Conservation (phyloP, 83 land plant genomes). For the Thuja plicata region DNA sequence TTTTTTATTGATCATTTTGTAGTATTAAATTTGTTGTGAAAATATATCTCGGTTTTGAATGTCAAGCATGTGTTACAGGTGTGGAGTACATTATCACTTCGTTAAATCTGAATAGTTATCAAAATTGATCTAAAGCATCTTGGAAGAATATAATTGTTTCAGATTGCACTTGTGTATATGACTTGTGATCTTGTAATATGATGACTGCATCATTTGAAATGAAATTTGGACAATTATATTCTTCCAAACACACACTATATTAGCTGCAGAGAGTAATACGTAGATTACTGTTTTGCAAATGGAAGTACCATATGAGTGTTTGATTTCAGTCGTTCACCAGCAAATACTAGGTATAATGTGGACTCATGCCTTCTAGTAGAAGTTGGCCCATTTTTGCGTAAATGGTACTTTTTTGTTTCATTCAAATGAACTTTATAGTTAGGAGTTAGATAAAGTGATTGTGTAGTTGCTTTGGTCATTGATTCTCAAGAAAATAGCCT, state of each 20-base stretch:
- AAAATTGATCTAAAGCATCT: not conserved
- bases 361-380: not conserved
- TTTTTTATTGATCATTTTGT: not conserved
- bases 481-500: not conserved
- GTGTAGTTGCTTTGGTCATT: not conserved
- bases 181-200: not conserved
- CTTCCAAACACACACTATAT: too few species aligned
- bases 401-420: not conserved
- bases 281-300: not conserved
- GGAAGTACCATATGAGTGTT: not conserved
- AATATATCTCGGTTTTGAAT: not conserved
- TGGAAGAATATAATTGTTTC: not conserved
- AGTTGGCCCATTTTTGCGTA: not conserved
- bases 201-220: not conserved
- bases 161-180: not conserved
- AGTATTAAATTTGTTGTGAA: not conserved
- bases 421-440: not conserved
- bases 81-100: not conserved
- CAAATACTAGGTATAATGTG: not conserved
- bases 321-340: not conserved
- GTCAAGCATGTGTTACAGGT: not conserved
- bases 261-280: too few species aligned
- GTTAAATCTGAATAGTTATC: not conserved
- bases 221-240: not conserved
- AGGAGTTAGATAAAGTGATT: not conserved